Conservation (phyloP, 2,329 filamentous ascomycete species). For the Pseudocercospora eumusae region DNA sequence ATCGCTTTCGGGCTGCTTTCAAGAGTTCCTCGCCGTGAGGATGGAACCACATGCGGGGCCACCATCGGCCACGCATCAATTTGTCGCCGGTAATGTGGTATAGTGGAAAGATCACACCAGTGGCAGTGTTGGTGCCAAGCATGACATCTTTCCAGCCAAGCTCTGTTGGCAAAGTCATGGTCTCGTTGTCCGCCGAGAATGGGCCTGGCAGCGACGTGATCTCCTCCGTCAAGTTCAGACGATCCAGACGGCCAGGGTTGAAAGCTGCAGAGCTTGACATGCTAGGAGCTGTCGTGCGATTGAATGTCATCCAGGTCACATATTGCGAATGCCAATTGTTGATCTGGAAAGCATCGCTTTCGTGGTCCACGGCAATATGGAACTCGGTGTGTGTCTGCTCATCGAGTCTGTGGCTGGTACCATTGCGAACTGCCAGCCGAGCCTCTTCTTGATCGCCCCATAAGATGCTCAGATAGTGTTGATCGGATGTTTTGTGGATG, state of each 20-base stretch:
- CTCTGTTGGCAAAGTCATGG: constrained; percentile 2
- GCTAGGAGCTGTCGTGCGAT: constrained; percentile 16
- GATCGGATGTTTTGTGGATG: constrained; percentile 21
- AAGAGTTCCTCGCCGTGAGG: constrained; percentile 14
- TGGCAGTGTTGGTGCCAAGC: constrained; percentile 23
- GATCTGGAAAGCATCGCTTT: constrained; percentile 24
- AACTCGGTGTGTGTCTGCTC: constrained; percentile 19
- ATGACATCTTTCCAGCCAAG: constrained; percentile 19
- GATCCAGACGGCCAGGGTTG: constrained; percentile 20
- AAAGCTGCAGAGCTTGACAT: not conserved
- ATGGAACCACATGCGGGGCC: constrained; percentile 18
- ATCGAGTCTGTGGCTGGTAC: constrained; percentile 2
- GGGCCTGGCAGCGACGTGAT: constrained; percentile 13
- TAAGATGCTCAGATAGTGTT: constrained; percentile 25
- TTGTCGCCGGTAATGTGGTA: constrained; percentile 22
- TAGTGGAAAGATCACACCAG: constrained; percentile 20
- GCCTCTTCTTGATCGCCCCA: constrained; percentile 26
- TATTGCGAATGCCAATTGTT: constrained; percentile 21
- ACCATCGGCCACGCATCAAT: constrained; percentile 12
- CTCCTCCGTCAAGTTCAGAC: constrained; percentile 16
- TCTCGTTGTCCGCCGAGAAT: not conserved
- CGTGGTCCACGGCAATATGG: constrained; percentile 24
- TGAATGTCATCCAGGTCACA: constrained; percentile 27
- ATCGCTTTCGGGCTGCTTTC: not conserved
- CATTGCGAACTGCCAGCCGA: constrained; percentile 11